Percentiles rank a stretch among this genome's conserved stretches.
These are phyloP conservation scores for Flaveria linearis DNA, from an alignment of 129 eudicot genomes.

Conservation along the genomic window DNA sequence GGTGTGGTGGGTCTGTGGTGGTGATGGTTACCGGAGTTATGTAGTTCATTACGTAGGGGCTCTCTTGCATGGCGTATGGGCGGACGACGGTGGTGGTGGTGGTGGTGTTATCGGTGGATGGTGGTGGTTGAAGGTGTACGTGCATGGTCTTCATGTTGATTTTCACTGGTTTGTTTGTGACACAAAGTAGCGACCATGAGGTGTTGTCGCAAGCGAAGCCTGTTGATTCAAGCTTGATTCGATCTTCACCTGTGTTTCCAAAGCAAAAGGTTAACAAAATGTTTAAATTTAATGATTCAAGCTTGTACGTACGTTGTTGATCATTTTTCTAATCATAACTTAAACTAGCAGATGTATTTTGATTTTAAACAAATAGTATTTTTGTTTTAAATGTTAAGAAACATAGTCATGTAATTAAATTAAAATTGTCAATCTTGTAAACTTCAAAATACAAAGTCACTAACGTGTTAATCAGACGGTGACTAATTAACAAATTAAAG, in stretches of 20 bases:
- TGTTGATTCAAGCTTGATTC: slow-evolving; percentile 37
- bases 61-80: slow-evolving; percentile 53
- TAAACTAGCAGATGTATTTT: no score
- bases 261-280: background rate
- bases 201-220: slow-evolving; percentile 44
- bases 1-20: slow-evolving; percentile 14
- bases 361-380: no score
- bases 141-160: slow-evolving; percentile 26
- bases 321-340: no score
- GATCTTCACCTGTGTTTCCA: slow-evolving; percentile 42
- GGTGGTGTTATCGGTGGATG: slow-evolving; percentile 4
- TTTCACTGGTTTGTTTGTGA: slow-evolving; percentile 33
- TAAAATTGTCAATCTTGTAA: no score
- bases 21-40: slow-evolving; percentile 44
- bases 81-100: slow-evolving; percentile 25
- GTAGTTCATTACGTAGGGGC: slow-evolving; percentile 36
- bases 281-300: no score
- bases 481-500: no score
- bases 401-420: no score
- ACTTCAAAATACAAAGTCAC: no score
- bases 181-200: slow-evolving; percentile 37
- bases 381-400: no score
- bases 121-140: slow-evolving; percentile 18
- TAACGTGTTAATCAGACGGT: no score
- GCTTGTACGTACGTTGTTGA: no score